Base-by-base conservation (phyloP, 139 green algal genomes). In the Gonium pectorale region DNA sequence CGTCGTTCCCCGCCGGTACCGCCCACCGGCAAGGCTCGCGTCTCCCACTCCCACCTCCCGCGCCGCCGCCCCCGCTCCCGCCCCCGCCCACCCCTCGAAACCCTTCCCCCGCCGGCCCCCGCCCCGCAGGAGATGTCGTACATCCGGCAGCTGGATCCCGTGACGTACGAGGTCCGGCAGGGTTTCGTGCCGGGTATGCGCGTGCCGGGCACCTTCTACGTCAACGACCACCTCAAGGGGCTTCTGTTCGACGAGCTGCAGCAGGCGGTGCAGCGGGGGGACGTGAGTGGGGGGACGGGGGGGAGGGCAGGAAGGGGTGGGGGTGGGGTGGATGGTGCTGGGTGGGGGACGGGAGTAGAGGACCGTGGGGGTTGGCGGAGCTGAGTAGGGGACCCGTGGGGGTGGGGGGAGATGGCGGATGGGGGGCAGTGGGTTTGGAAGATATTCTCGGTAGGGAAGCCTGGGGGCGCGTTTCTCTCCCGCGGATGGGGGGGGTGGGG, bases 101-200 rank as follows among this genome's bases (percentile, higher is more conserved):
- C 22, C 41, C 41, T 8, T 9, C 43, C 4, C 38, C 27, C 31
- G 54, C 78, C 3, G 46, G 46, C 46, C 15, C 17, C 17, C 38
- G 8, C 40, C 38, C 15, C 88, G 46, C 80, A 92, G 77, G 77
- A 83, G 77, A 49, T 83, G 77, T 73, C 77, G 62, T 83, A 74
- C 77, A 83, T 92, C 37, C 74, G 83, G 71, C 75, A 89, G 69
- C 64, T 89, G 44, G 63, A 78, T 13, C n/a, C 79, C 43, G 89
- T 91, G 67, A 73, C 86, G 84, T 93, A 91, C 72, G 69, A 51
- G 22, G 67, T 93, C 63, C 88, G 74, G 43, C 33, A 80, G 78
- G 93, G 90, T 2, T 98, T 98, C 90, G 96, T 98, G 66, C 92
- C 93, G 0, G 85, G 89, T 77, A 98, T 98, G 96, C 78, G 82